Evolutionary conservation across 257 asterid species (phyloP), one percentile per base, ranked within the genome.

Genomic region (Catharanthus roseus): DNA sequence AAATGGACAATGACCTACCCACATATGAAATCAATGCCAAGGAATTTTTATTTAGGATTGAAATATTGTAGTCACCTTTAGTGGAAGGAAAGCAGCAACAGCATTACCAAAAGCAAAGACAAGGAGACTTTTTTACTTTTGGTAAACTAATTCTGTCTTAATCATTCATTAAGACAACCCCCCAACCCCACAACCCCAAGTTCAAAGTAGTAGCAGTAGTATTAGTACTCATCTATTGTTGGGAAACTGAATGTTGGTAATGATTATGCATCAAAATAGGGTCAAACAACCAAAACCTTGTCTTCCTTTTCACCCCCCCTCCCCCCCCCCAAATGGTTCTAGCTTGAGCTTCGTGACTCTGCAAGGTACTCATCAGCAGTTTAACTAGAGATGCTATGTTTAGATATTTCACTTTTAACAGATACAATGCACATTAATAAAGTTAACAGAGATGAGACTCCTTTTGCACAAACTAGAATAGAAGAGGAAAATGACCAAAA

Each of bases 1-100:
- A 70, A 72, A 78, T 80, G 83, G 80, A 63, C 31, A 72, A 71
- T 78, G 87, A 74, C 83, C 86, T 81, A 77, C 70, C 76, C n/a
- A n/a, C n/a, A n/a, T 16, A 38, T 54, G 70, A 78, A 74, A 74
- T 76, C 70, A 75, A 72, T 68, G 72, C 38, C 58, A 64, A 12
- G 65, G 53, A 36, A n/a, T n/a, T 68, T 65, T 31, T 29, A 49
- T 63, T 11, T 41, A 73, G 70, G 77, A 60, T 66, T 70, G 75
- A 71, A 68, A 75, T 70, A 50, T 72, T 70, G 75, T 64, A n/a
- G n/a, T 10, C 54, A 71, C 72, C 82, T 68, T 74, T 74, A 74
- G 72, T 68, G 72, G 77, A 71, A 75, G 47, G 67, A 45, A 62
- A 62, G 23, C 15, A 62, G 29, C 47, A 62, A 11, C 15, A 58